These are phyloP conservation scores for Acanthamoeba castellanii DNA, from an alignment of 208 protist genomes.

Conservation along the genomic window DNA sequence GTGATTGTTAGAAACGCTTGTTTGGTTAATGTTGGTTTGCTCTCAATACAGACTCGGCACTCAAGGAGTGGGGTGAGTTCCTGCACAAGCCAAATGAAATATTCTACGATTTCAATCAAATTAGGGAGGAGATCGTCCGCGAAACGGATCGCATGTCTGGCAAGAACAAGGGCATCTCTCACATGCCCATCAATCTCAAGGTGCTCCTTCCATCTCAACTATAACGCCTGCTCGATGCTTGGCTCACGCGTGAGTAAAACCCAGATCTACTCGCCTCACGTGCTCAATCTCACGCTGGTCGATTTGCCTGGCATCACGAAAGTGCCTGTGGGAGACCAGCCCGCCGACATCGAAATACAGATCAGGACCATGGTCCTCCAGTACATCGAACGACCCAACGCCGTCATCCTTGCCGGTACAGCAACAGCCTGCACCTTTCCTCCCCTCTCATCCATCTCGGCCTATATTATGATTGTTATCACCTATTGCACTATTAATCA, in stretches of 20 bases:
- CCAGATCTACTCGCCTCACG: conserved; percentile 90
- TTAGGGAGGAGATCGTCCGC: conserved; percentile 94
- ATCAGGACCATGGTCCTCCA: conserved; percentile 98
- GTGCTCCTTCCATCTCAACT: conserved; percentile 90
- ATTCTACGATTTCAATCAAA: conserved; percentile 97
- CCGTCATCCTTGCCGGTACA: conserved; percentile 97
- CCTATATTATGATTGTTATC: no score
- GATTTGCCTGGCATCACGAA: conserved; percentile 99
- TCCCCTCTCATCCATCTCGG: no score
- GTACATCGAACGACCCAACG: conserved; percentile 97
- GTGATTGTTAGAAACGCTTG: neutral
- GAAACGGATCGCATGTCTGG: conserved; percentile 98
- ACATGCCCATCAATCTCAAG: conserved; percentile 98
- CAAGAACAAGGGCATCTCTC: conserved; percentile 95
- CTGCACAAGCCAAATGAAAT: conserved; percentile 92
- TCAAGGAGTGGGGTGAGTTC: conserved; percentile 92
- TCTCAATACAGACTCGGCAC: neutral
- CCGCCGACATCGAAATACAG: conserved; percentile 97
- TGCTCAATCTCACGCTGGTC: conserved; percentile 99
- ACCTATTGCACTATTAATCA: neutral
- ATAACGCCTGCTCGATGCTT: neutral
- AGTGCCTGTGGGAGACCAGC: conserved; percentile 98
- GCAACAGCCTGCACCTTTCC: neutral
- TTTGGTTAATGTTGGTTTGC: neutral
- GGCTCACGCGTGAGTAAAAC: neutral